Conservation (phyloP, 371 early-diverging fungal species). For the Dichotomocladium elegans region DNA sequence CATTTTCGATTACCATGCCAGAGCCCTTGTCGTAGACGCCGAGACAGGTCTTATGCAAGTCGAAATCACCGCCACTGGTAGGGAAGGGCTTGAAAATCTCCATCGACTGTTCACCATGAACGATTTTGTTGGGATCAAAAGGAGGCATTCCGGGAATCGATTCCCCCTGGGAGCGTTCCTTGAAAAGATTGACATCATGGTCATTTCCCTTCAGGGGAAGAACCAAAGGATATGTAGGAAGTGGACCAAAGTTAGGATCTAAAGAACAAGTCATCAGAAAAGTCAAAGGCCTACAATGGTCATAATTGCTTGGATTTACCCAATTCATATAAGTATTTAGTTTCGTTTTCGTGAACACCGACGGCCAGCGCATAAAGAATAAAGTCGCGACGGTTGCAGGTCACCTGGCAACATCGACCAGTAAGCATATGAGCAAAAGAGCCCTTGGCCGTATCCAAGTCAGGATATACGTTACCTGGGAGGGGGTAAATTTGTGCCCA, state of each 20-base stretch:
- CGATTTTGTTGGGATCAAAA: conserved; percentile 67
- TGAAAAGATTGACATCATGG: conserved; percentile 63
- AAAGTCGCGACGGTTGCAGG: conserved; percentile 61
- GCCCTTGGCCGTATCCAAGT: background rate
- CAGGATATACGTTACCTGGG: background rate
- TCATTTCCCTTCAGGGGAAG: conserved; percentile 58
- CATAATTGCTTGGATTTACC: conserved; percentile 19
- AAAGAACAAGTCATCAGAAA: background rate
- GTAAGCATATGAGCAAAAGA: background rate
- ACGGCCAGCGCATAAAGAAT: conserved; percentile 66
- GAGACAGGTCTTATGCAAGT: conserved; percentile 46
- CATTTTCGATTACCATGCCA: conserved; percentile 65
- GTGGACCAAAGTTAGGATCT: conserved; percentile 62
- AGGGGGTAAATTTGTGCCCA: conserved; percentile 14
- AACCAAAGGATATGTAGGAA: conserved; percentile 74
- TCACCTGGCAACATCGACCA: conserved; percentile 19
- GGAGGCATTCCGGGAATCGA: conserved; percentile 61
- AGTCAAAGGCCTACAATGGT: background rate
- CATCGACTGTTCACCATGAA: conserved; percentile 72
- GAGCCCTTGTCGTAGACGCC: conserved; percentile 60
- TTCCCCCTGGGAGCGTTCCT: conserved; percentile 36
- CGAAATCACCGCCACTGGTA: conserved; percentile 52
- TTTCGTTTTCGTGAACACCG: conserved; percentile 55
- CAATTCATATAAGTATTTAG: conserved; percentile 62
- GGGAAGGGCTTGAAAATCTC: conserved; percentile 63